Percentiles rank a stretch among this genome's conserved stretches.
These are phyloP conservation scores for Sarocladium brachiariae DNA, from an alignment of 2,329 filamentous ascomycete genomes.

Conservation along the genomic window DNA sequence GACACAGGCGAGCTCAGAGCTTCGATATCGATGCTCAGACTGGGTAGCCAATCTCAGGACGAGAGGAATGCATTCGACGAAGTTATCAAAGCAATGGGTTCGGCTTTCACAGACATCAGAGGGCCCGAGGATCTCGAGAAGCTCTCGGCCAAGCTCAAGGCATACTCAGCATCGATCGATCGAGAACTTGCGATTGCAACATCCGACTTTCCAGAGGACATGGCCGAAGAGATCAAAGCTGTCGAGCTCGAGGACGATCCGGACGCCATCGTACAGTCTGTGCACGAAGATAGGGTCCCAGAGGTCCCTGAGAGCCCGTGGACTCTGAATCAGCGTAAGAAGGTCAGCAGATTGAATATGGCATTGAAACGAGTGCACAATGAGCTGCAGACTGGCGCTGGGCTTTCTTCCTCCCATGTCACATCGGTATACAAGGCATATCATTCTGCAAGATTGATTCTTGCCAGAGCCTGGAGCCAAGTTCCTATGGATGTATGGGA, in stretches of 20 bases:
- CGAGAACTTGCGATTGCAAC: conserved; percentile 24
- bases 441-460: conserved; percentile 34
- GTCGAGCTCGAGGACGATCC: conserved; percentile 18
- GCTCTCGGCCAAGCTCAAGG: conserved; percentile 25
- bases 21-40: conserved; percentile 31
- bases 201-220: conserved; percentile 16
- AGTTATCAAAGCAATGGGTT: conserved; percentile 27
- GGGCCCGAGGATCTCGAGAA: conserved; percentile 28
- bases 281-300: conserved; percentile 17
- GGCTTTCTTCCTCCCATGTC: conserved; percentile 28
- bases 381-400: conserved; percentile 21
- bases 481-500: conserved; percentile 57
- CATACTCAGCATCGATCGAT: conserved; percentile 29
- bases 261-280: conserved; percentile 2
- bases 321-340: conserved; percentile 31
- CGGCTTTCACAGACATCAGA: conserved; percentile 23
- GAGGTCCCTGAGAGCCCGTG: conserved; percentile 30
- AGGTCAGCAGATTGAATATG: conserved; percentile 30
- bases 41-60: conserved; percentile 27
- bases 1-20: conserved; percentile 29
- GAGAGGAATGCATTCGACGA: conserved; percentile 28
- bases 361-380: conserved; percentile 22
- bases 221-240: conserved; percentile 27
- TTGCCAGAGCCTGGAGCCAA: conserved; percentile 40
- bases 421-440: conserved; percentile 43